These are phyloP conservation scores for Candida tropicalis DNA, from an alignment of 1,139 yeast species.

Conservation along the genomic window DNA sequence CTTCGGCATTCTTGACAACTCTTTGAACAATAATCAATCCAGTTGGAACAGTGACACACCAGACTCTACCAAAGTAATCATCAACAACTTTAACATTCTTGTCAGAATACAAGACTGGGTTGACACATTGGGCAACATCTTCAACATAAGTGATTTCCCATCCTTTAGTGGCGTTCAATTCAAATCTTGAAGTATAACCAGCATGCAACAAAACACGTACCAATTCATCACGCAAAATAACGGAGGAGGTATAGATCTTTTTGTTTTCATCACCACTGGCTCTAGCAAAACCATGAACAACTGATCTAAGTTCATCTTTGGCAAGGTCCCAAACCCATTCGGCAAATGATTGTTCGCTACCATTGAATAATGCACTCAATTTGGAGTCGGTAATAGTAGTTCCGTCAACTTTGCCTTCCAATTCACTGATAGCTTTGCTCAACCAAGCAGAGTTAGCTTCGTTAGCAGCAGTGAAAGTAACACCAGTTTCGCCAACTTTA, in stretches of 20 bases:
- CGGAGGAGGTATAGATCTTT: not conserved
- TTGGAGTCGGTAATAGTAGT: not conserved
- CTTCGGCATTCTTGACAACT: conserved; percentile 35
- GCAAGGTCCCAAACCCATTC: not conserved
- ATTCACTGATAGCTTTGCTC: not conserved
- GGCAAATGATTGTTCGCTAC: not conserved
- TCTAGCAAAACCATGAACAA: not conserved
- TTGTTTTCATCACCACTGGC: not conserved
- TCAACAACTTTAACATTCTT: conserved; percentile 4
- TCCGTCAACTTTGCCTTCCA: not conserved
- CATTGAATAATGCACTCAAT: not conserved
- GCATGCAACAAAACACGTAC: conserved; percentile 2
- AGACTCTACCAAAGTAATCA: conserved; percentile 7
- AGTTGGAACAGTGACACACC: conserved; percentile 11
- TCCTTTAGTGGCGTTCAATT: too few species aligned
- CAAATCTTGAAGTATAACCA: conserved; percentile 1
- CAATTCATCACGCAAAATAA: not conserved
- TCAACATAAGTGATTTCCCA: not conserved
- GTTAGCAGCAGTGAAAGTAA: not conserved
- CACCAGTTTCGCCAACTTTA: not conserved
- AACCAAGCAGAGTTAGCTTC: not conserved
- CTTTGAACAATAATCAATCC: conserved; percentile 58
- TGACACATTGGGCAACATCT: not conserved
- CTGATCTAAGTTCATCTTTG: not conserved
- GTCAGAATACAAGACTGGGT: not conserved